A percentile compares a stretch with the other conserved stretches of the same genome.
phyloP scores from a whole-genome alignment of 2,329 filamentous ascomycete species.

The Pezicula rhizophila region DNA sequence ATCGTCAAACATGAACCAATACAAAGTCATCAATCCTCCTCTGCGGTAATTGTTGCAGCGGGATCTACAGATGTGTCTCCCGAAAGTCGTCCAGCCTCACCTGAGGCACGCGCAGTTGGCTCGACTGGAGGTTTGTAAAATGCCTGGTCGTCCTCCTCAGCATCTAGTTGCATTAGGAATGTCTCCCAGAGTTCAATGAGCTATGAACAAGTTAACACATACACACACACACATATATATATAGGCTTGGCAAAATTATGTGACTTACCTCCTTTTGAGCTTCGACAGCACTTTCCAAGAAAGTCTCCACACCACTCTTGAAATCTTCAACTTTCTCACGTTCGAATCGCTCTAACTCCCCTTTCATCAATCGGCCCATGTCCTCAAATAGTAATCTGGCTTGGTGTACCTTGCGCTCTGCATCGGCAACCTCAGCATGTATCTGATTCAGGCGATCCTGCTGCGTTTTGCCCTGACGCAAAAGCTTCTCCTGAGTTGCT shows the following conservation, averaged over 20 bases:
- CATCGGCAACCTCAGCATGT: slow-evolving; percentile 88
- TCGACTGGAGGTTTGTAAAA: slow-evolving; percentile 61
- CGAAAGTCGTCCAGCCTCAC: slow-evolving; percentile 43
- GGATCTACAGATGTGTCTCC: slow-evolving; percentile 17
- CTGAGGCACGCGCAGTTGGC: slow-evolving; percentile 37
- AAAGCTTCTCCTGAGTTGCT: slow-evolving; percentile 84
- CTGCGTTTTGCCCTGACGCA: slow-evolving; percentile 89
- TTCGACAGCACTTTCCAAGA: slow-evolving; percentile 92
- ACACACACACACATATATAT: no score
- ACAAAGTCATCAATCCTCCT: slow-evolving; percentile 15
- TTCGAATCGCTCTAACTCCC: slow-evolving; percentile 89
- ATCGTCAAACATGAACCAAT: background rate
- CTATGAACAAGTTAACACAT: slow-evolving; percentile 30
- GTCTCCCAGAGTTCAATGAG: slow-evolving; percentile 93
- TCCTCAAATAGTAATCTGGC: slow-evolving; percentile 88
- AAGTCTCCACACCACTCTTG: slow-evolving; percentile 96
- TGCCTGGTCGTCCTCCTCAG: slow-evolving; percentile 74
- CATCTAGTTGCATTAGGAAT: slow-evolving; percentile 91
- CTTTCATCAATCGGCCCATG: slow-evolving; percentile 89
- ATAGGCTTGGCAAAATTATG: background rate
- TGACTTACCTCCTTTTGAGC: slow-evolving; percentile 88
- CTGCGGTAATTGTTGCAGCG: slow-evolving; percentile 14
- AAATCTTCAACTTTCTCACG: slow-evolving; percentile 98
- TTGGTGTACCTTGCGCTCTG: slow-evolving; percentile 88
- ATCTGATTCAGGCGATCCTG: slow-evolving; percentile 92